phyloP scores from a whole-genome alignment of 2,329 filamentous ascomycete genomes.

The Fusarium poae region DNA sequence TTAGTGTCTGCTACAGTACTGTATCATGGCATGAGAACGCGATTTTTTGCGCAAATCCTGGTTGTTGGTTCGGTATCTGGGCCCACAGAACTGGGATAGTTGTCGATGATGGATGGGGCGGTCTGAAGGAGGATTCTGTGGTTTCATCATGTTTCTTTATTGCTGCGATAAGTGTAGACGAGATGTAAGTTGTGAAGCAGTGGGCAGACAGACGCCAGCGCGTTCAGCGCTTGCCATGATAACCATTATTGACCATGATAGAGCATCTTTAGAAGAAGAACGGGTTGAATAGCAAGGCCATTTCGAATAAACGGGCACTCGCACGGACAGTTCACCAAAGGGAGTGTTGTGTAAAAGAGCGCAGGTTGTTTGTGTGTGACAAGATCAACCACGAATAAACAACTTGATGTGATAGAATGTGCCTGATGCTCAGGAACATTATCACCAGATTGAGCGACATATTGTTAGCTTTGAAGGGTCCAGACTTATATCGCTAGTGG shows the following conservation, averaged over 20 bases:
- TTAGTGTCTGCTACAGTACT: conserved; percentile 18
- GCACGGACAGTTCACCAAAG: neutral
- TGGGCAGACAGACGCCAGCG: neutral
- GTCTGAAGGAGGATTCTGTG: conserved; percentile 16
- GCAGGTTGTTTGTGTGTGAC: neutral
- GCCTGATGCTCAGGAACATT: conserved; percentile 41
- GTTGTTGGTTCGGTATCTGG: conserved; percentile 23
- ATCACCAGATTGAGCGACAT: conserved; percentile 22
- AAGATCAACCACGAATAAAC: neutral
- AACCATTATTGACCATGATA: neutral
- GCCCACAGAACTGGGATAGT: conserved; percentile 38
- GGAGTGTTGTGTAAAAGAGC: no score
- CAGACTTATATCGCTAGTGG: neutral
- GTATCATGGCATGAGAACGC: conserved; percentile 41
- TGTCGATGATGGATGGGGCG: conserved; percentile 26
- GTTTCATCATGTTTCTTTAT: conserved; percentile 14
- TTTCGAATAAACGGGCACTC: neutral
- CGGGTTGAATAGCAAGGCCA: neutral
- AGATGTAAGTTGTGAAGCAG: neutral
- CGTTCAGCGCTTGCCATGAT: neutral
- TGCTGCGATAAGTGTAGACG: neutral
- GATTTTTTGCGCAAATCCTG: conserved; percentile 31
- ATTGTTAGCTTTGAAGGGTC: neutral
- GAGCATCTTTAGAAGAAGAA: neutral
- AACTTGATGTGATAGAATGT: conserved; percentile 6